These are phyloP conservation scores for Grifola frondosa DNA, from an alignment of 1,284 basidiomycete genomes.

Conservation along the genomic window DNA sequence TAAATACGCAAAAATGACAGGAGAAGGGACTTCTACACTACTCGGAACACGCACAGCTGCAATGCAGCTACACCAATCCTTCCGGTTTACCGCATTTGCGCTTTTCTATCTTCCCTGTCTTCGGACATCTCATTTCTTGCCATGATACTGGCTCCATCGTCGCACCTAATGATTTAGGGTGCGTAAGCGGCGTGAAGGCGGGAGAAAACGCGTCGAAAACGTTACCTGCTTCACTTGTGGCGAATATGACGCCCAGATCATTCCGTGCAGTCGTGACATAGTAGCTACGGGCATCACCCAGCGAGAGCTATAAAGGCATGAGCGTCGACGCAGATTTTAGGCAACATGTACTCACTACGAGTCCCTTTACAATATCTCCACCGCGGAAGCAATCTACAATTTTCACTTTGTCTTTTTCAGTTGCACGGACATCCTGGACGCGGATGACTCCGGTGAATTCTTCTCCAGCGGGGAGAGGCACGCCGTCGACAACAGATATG, in stretches of 20 bases:
- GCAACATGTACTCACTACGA: constrained; percentile 67
- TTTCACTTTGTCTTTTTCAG: constrained; percentile 91
- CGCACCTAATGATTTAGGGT: constrained; percentile 47
- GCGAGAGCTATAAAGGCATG: constrained; percentile 47
- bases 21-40: no score
- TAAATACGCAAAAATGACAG: no score
- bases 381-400: constrained; percentile 94
- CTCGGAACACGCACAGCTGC: no score
- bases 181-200: background rate
- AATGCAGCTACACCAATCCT: no score
- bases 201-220: constrained; percentile 3
- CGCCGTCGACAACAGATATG: constrained; percentile 87
- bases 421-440: constrained; percentile 87
- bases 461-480: constrained; percentile 86
- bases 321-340: background rate
- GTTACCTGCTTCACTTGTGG: constrained; percentile 77
- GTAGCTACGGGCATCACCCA: constrained; percentile 92
- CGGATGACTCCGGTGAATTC: constrained; percentile 94
- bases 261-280: constrained; percentile 94
- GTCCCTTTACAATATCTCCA: constrained; percentile 91
- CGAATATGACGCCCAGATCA: constrained; percentile 90
- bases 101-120: constrained; percentile 78
- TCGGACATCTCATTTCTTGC: constrained; percentile 90
- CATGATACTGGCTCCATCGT: constrained; percentile 85
- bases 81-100: constrained; percentile 91